A percentile compares a stretch with the other conserved stretches of the same genome.
Evolutionary conservation across 495 filamentous ascomycete genomes (phyloP).

Genomic region (Penicillium dipodomyicola): DNA sequence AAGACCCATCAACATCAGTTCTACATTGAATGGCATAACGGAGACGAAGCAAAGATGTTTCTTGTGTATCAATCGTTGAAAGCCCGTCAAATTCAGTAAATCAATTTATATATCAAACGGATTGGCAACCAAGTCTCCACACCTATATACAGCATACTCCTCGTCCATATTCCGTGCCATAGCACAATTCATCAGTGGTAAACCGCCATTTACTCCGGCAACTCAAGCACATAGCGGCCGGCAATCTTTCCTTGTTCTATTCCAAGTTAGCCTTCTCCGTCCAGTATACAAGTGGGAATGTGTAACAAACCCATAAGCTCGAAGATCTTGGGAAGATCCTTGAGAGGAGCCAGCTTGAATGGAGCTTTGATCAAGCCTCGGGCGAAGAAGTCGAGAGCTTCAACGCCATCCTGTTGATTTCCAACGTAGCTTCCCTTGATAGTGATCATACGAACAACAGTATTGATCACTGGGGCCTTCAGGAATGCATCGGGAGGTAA

Average conservation of each 20-base stretch:
- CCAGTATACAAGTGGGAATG: not conserved
- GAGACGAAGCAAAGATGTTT: no score
- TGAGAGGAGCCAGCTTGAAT: conserved; percentile 77
- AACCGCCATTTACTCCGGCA: conserved; percentile 40
- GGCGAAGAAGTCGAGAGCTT: conserved; percentile 85
- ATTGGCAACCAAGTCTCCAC: not conserved
- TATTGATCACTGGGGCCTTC: conserved; percentile 79
- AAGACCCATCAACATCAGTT: not conserved
- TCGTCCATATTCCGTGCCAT: no score
- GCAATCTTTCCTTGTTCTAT: conserved; percentile 67
- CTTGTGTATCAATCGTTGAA: not conserved
- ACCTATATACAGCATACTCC: not conserved
- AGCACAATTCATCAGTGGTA: not conserved
- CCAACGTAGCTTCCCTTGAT: conserved; percentile 95
- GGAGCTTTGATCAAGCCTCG: conserved; percentile 82
- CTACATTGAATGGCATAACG: not conserved
- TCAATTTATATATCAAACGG: not conserved
- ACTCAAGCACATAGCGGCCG: conserved; percentile 80
- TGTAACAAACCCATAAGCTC: conserved; percentile 56
- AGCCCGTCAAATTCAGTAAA: not conserved
- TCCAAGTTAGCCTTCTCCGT: conserved; percentile 3
- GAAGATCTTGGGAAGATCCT: conserved; percentile 74
- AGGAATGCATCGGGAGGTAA: conserved; percentile 76
- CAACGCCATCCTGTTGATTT: conserved; percentile 77
- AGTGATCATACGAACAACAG: conserved; percentile 81